These are phyloP conservation scores for Talaromyces verruculosus DNA, from an alignment of 2,329 filamentous ascomycete species.

Conservation along the genomic window DNA sequence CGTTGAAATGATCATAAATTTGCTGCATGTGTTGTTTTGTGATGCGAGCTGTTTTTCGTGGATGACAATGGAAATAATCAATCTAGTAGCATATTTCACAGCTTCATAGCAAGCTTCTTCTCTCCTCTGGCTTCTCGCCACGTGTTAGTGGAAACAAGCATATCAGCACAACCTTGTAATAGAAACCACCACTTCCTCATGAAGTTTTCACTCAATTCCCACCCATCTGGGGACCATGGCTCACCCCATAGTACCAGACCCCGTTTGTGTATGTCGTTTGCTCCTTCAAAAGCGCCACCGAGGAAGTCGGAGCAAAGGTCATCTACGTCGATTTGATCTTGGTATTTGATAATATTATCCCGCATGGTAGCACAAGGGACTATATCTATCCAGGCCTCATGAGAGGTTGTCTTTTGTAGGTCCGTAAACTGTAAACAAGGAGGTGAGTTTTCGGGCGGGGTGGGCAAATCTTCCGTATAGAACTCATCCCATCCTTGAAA, in stretches of 20 bases:
- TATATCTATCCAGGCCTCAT: conserved; percentile 19
- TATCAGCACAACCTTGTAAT: conserved; percentile 28
- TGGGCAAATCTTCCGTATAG: conserved; percentile 15
- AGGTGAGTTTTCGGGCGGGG: conserved; percentile 2
- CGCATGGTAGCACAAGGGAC: conserved; percentile 12
- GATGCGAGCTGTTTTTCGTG: neutral
- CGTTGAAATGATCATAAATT: neutral
- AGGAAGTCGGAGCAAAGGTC: conserved; percentile 25
- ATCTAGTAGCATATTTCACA: neutral
- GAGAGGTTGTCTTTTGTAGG: conserved; percentile 11
- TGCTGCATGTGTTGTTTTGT: neutral
- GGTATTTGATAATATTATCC: conserved; percentile 20
- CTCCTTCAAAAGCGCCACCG: conserved; percentile 17
- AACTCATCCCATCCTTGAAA: conserved; percentile 18
- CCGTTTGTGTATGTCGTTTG: conserved; percentile 3
- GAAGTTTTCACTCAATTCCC: conserved; percentile 32
- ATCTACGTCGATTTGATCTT: conserved; percentile 22
- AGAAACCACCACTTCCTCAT: conserved; percentile 32
- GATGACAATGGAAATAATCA: neutral
- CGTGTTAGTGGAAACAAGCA: conserved; percentile 30
- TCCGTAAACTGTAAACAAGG: conserved; percentile 12
- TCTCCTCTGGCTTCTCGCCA: conserved; percentile 31
- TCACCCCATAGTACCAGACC: conserved; percentile 32
- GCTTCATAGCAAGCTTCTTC: neutral
- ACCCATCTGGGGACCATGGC: conserved; percentile 30